Percentiles rank a stretch among this genome's conserved stretches.
Evolutionary conservation across 1,139 yeast species (phyloP).

Genomic region (Candida sanyaensis): DNA sequence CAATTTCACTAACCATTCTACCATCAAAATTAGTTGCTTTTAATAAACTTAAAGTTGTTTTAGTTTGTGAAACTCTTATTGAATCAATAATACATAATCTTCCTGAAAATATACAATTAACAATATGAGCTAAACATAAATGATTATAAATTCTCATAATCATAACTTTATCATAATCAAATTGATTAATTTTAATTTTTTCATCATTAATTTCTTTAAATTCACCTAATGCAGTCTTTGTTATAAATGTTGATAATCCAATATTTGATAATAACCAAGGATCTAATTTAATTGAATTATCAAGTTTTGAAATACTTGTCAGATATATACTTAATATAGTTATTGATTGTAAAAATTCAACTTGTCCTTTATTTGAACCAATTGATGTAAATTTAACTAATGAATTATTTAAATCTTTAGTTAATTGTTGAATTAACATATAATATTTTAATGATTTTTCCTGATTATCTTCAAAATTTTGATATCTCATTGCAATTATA

Average conservation of each 20-base stretch:
- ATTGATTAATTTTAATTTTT: slow-evolving; percentile 31
- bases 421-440: slow-evolving; percentile 29
- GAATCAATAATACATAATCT: slow-evolving; percentile 75
- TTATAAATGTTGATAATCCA: slow-evolving; percentile 58
- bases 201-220: slow-evolving; percentile 22
- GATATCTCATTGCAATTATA: slow-evolving; percentile 55
- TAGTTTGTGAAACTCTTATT: slow-evolving; percentile 60
- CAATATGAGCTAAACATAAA: slow-evolving; percentile 67
- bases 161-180: slow-evolving; percentile 53
- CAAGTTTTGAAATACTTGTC: slow-evolving; percentile 55
- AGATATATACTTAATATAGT: slow-evolving; percentile 65
- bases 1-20: slow-evolving; percentile 78
- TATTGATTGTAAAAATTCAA: slow-evolving; percentile 67
- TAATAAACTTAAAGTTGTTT: slow-evolving; percentile 59
- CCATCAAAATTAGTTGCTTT: slow-evolving; percentile 81
- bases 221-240: slow-evolving; percentile 41
- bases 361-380: slow-evolving; percentile 29
- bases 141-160: slow-evolving; percentile 72
- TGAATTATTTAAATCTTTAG: slow-evolving; percentile 46
- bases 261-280: slow-evolving; percentile 64
- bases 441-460: slow-evolving; percentile 24
- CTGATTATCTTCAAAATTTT: slow-evolving; percentile 3
- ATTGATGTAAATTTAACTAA: slow-evolving; percentile 27
- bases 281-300: slow-evolving; percentile 39
- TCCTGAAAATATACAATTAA: slow-evolving; percentile 70